Evolutionary conservation across 192 early-diverging fungal genomes (phyloP).

Genomic region (Allomyces macrogynus): DNA sequence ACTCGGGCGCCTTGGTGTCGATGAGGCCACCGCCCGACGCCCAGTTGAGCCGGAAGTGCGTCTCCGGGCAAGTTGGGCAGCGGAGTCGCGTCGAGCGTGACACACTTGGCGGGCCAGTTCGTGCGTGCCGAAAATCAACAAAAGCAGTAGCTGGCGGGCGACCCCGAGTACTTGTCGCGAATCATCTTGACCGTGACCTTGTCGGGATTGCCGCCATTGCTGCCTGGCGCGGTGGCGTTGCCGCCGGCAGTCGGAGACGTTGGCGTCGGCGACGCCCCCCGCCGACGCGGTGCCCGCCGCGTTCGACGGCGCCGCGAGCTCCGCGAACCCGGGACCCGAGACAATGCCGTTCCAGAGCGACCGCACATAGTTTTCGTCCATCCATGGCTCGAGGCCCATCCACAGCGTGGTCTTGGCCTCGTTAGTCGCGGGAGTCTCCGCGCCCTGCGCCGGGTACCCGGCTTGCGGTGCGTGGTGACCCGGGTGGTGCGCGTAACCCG

Average conservation of each 20-base stretch:
- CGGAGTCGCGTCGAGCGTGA: conserved; percentile 55
- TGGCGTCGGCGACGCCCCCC: no score
- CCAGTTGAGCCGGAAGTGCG: conserved; percentile 86
- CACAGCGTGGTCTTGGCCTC: neutral
- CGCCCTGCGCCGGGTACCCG: no score
- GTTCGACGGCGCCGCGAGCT: no score
- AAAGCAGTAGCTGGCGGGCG: conserved; percentile 66
- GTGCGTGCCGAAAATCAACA: conserved; percentile 53
- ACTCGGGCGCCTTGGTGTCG: conserved; percentile 51
- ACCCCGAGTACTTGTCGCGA: conserved; percentile 73
- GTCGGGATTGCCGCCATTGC: conserved; percentile 16
- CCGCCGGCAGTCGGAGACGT: no score
- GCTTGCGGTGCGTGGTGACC: no score
- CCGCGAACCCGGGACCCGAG: no score
- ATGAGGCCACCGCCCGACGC: conserved; percentile 58
- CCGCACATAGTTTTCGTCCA: conserved; percentile 84
- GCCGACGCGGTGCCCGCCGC: no score
- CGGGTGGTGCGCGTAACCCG: no score
- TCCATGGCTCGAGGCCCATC: conserved; percentile 64
- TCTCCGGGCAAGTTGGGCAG: conserved; percentile 59
- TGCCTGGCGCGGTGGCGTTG: conserved; percentile 23
- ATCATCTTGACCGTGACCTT: conserved; percentile 83
- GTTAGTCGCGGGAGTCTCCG: no score
- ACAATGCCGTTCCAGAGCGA: conserved; percentile 38
- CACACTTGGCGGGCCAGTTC: conserved; percentile 45